Evolutionary conservation across 306 rosid species (phyloP).

Genomic region (Prosopis cineraria): DNA sequence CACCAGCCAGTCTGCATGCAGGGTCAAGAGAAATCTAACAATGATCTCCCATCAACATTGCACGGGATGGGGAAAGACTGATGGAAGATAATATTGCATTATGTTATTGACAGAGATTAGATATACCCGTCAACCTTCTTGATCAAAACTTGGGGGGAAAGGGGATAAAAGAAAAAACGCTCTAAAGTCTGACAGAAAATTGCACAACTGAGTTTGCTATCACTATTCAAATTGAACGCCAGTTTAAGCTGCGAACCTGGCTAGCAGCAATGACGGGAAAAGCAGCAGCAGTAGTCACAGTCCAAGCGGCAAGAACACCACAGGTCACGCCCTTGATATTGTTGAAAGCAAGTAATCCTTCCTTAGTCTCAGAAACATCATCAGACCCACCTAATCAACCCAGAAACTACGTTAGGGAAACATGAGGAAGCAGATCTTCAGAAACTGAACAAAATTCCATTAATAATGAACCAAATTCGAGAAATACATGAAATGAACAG

Average conservation of each 20-base stretch:
- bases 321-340: constrained; percentile 65
- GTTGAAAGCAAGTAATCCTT: constrained; percentile 38
- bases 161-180: background rate
- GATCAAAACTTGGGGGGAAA: background rate
- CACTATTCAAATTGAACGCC: background rate
- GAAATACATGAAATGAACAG: background rate
- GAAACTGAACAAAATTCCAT: background rate
- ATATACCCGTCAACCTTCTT: background rate
- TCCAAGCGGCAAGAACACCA: constrained; percentile 81
- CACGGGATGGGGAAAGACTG: background rate
- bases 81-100: background rate
- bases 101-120: background rate
- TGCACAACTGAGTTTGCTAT: background rate
- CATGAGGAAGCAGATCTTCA: background rate
- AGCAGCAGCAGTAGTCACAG: constrained; percentile 63
- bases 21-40: background rate
- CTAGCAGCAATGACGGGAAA: constrained; percentile 80
- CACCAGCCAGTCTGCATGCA: background rate
- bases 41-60: background rate
- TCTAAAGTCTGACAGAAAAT: background rate
- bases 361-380: constrained; percentile 48
- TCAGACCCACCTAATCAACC: constrained; percentile 44
- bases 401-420: constrained; percentile 15
- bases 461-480: background rate
- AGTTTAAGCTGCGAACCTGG: constrained; percentile 65